phyloP scores from a whole-genome alignment of 305 asterid genomes.

The Fraxinus floribunda region DNA sequence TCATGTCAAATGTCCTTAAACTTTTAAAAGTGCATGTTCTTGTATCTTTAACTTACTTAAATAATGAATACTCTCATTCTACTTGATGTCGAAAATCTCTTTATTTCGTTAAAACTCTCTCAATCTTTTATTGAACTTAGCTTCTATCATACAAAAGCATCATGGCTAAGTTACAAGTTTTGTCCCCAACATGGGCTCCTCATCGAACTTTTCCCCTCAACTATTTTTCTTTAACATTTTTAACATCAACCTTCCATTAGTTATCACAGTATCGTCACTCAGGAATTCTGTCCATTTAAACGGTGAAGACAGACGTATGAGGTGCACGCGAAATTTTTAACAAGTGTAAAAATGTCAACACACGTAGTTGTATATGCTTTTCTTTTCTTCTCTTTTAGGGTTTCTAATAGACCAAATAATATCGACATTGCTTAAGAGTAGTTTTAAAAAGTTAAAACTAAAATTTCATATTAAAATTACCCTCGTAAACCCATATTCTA shows the following conservation, averaged over 20 bases:
- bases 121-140: background rate
- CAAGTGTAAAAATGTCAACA: background rate
- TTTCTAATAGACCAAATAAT: background rate
- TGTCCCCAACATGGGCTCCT: background rate
- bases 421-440: background rate
- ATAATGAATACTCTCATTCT: background rate
- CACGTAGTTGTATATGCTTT: background rate
- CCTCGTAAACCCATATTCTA: background rate
- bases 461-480: background rate
- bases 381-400: background rate
- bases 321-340: background rate
- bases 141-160: background rate
- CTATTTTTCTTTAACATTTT: background rate
- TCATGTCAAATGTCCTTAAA: background rate
- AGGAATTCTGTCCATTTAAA: background rate
- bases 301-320: background rate
- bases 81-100: background rate
- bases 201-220: background rate
- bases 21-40: background rate
- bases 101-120: background rate
- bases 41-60: background rate
- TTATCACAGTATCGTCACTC: background rate
- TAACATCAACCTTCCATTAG: background rate
- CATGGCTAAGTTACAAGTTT: background rate
- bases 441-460: background rate